Evolutionary conservation across 768 basidiomycete species (phyloP).

Genomic region (Auriscalpium vulgare): DNA sequence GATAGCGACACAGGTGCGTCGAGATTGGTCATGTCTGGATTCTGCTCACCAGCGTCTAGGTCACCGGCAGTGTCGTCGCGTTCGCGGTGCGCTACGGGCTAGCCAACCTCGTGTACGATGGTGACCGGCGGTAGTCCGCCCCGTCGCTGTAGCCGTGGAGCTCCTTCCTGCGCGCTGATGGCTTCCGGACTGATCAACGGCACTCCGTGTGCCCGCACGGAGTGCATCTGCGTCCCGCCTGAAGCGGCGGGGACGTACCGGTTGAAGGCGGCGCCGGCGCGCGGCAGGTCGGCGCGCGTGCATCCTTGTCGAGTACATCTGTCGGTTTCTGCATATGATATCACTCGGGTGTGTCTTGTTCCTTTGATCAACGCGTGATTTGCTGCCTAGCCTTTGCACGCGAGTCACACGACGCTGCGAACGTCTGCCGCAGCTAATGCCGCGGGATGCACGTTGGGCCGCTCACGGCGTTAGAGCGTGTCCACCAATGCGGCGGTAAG

Average conservation of each 20-base stretch:
- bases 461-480: background rate
- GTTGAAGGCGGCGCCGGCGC: background rate
- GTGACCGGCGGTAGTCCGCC: constrained; percentile 60
- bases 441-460: too few species aligned
- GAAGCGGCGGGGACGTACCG: background rate
- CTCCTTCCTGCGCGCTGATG: too few species aligned
- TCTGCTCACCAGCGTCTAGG: constrained; percentile 28
- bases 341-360: background rate
- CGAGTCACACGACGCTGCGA: background rate
- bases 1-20: constrained; percentile 63
- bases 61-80: constrained; percentile 69
- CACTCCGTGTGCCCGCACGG: background rate
- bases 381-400: background rate
- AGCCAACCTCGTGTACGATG: constrained; percentile 85
- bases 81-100: constrained; percentile 88
- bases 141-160: too few species aligned
- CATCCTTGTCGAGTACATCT: background rate
- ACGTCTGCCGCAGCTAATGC: background rate
- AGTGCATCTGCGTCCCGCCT: background rate
- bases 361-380: background rate
- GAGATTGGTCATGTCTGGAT: background rate
- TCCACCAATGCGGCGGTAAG: background rate
- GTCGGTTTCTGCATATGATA: background rate
- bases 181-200: background rate
- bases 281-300: background rate